These are phyloP conservation scores for Lentithecium fluviatile DNA, from an alignment of 495 filamentous ascomycete genomes.

Conservation along the genomic window DNA sequence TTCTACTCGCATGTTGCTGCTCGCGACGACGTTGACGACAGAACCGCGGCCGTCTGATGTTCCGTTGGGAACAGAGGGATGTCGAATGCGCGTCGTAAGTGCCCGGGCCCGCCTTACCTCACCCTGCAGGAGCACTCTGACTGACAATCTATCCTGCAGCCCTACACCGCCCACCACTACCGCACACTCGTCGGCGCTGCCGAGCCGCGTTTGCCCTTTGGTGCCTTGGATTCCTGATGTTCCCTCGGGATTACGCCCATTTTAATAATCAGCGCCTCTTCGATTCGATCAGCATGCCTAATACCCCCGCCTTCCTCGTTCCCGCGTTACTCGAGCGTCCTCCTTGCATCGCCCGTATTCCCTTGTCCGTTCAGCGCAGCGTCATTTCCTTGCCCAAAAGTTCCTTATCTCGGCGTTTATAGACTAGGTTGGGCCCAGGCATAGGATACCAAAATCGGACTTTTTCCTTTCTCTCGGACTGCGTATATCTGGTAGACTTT, in stretches of 20 bases:
- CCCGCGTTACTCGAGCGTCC: slow-evolving; percentile 25
- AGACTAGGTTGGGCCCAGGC: slow-evolving; percentile 35
- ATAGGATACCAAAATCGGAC: slow-evolving; percentile 36
- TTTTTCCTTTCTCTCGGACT: slow-evolving; percentile 26
- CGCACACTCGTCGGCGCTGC: not conserved
- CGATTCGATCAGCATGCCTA: slow-evolving; percentile 29
- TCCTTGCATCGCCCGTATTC: slow-evolving; percentile 6
- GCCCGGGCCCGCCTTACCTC: slow-evolving; percentile 6
- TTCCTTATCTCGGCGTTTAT: slow-evolving; percentile 31
- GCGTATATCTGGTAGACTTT: slow-evolving; percentile 33
- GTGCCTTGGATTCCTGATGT: slow-evolving; percentile 2
- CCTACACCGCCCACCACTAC: slow-evolving; percentile 14
- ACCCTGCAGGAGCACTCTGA: slow-evolving; percentile 31
- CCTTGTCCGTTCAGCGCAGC: slow-evolving; percentile 21
- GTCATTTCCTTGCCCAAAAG: slow-evolving; percentile 26
- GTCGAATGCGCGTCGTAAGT: slow-evolving; percentile 34
- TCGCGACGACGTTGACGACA: not conserved
- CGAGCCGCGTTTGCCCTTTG: not conserved
- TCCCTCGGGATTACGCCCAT: slow-evolving; percentile 30
- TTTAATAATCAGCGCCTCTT: slow-evolving; percentile 37
- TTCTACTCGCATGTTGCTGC: slow-evolving; percentile 2
- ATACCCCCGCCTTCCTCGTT: slow-evolving; percentile 23
- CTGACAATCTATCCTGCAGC: slow-evolving; percentile 32
- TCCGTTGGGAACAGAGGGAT: slow-evolving; percentile 32
- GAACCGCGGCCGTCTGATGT: slow-evolving; percentile 4